These are phyloP conservation scores for Epichloe bromicola DNA, from an alignment of 2,329 filamentous ascomycete genomes.

Conservation along the genomic window DNA sequence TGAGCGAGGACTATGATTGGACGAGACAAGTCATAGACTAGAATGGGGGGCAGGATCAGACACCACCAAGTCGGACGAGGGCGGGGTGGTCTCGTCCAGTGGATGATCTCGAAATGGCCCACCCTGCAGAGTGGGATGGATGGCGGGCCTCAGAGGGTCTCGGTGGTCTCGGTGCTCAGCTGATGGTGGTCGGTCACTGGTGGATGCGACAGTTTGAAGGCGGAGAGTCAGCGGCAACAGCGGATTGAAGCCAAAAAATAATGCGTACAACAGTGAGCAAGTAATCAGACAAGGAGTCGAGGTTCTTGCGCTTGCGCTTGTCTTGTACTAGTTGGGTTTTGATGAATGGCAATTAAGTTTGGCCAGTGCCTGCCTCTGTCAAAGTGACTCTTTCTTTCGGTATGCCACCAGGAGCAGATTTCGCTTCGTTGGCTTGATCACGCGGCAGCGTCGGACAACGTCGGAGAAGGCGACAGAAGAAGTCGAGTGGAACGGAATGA, in stretches of 20 bases:
- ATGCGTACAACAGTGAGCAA: not conserved
- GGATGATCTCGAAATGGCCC: not conserved
- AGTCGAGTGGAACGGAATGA: not conserved
- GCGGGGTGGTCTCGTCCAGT: constrained; percentile 6
- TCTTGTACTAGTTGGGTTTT: not conserved
- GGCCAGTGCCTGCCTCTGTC: not conserved
- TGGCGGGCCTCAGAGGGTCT: not conserved
- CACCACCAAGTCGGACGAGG: constrained; percentile 2
- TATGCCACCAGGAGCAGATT: not conserved
- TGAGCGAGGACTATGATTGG: constrained; percentile 10
- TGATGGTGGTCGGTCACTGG: not conserved
- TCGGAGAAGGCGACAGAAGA: constrained; percentile 11
- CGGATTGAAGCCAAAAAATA: not conserved
- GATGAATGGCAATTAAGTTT: not conserved
- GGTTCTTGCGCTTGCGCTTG: not conserved
- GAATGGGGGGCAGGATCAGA: constrained; percentile 4
- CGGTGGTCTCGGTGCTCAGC: not conserved
- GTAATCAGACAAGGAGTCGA: not conserved
- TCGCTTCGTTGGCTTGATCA: not conserved
- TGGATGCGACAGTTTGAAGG: not conserved
- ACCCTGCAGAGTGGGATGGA: constrained; percentile 1
- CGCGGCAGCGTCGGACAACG: constrained; percentile 5
- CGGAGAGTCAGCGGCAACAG: not conserved
- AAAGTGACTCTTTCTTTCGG: not conserved
- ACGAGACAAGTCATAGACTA: not conserved